phyloP scores from a whole-genome alignment of 2,329 filamentous ascomycete species.

The Paraphoma chrysanthemicola region DNA sequence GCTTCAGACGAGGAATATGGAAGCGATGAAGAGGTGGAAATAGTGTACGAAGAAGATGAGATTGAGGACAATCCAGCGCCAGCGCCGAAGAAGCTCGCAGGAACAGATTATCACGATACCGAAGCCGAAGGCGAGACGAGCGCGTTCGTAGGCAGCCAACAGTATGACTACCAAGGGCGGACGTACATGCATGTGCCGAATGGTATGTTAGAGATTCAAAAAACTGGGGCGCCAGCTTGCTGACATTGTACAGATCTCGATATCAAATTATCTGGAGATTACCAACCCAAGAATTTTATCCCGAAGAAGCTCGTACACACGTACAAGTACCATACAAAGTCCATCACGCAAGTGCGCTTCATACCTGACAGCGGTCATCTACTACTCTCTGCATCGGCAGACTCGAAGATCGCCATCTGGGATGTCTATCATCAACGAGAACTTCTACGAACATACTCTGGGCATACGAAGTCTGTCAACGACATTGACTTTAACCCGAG shows the following conservation, averaged over 20 bases:
- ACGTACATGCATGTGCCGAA: conserved; percentile 98
- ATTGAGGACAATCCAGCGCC: conserved; percentile 64
- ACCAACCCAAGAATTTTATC: conserved; percentile 84
- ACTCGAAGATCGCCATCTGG: conserved; percentile 91
- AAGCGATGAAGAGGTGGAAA: conserved; percentile 74
- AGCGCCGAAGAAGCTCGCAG: conserved; percentile 66
- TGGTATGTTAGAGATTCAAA: conserved; percentile 23
- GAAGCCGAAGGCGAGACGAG: conserved; percentile 71
- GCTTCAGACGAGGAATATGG: conserved; percentile 67
- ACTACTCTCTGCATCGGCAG: conserved; percentile 86
- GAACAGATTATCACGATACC: conserved; percentile 59
- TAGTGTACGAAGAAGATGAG: conserved; percentile 79
- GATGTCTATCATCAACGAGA: conserved; percentile 91
- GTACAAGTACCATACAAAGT: conserved; percentile 84
- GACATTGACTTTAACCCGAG: conserved; percentile 86
- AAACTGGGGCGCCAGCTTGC: neutral
- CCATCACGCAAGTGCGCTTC: conserved; percentile 88
- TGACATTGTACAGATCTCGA: conserved; percentile 37
- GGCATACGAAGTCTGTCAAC: conserved; percentile 88
- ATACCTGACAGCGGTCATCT: conserved; percentile 89
- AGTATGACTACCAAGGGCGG: conserved; percentile 92
- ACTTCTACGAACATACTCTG: conserved; percentile 87
- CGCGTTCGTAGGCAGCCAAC: conserved; percentile 81
- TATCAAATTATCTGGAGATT: conserved; percentile 72
- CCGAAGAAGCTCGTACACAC: conserved; percentile 93